Percentiles rank a stretch among this genome's conserved stretches.
Conservation (phyloP, 106 monocot species). For the Acorus calamus region DNA sequence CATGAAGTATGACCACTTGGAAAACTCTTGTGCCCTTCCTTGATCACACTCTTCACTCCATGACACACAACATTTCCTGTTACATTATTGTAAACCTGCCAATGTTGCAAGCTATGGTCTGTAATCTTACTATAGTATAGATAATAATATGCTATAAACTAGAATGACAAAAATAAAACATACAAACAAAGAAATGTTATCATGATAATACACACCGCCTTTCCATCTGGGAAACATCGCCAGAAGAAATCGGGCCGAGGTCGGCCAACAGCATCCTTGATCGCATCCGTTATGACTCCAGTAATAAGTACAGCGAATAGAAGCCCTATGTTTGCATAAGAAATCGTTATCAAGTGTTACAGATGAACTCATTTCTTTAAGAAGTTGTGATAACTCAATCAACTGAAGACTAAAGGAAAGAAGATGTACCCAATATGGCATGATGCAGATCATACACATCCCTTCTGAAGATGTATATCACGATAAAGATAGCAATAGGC, state of each 20-base stretch:
- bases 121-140: background rate
- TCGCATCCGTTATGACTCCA: constrained; percentile 20
- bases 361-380: too few species aligned
- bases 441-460: constrained; percentile 19
- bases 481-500: constrained; percentile 12
- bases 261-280: constrained; percentile 22
- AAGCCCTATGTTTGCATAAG: constrained; percentile 5
- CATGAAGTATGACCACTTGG: constrained; percentile 81
- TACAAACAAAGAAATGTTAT: background rate
- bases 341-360: background rate
- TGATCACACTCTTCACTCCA: constrained; percentile 59
- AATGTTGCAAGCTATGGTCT: background rate
- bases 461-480: constrained; percentile 10
- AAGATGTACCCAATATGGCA: constrained; percentile 14
- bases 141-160: background rate
- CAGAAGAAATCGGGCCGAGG: constrained; percentile 22
- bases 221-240: constrained; percentile 21
- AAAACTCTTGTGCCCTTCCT: constrained; percentile 83
- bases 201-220: background rate
- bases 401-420: background rate
- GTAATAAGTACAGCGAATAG: constrained; percentile 12
- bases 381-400: too few species aligned
- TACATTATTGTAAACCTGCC: constrained; percentile 43
- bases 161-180: background rate
- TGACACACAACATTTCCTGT: constrained; percentile 56